Evolutionary conservation across 148 eudicot species (phyloP), one percentile per base, ranked within the genome.

Genomic region (Camellia lanceoleosa): DNA sequence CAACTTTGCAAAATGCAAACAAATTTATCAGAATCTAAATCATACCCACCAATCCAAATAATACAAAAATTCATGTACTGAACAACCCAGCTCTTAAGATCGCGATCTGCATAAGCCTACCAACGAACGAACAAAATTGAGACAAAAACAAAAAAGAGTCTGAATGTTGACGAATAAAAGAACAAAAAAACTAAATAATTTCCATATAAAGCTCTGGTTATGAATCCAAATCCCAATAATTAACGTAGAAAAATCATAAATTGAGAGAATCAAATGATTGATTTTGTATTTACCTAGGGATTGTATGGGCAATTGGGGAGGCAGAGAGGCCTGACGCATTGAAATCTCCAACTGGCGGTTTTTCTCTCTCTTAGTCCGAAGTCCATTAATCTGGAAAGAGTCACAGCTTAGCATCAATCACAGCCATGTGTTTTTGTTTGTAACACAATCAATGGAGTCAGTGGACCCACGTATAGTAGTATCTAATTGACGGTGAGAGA

Each of bases 41-140:
- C 78, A 30, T 15, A 67, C 85, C 77, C 74, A 82, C 79, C 81
- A 65, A 62, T 18, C 15, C 81, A 55, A 74, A n/a, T 46, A 63
- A 20, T 61, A 23, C 55, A 9, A 61, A 43, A 55, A 61, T 74
- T 68, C 60, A 78, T 13, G 59, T 75, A 65, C 73, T 69, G 7
- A 1, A 68, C 18, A 55, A 78, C 56, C 65, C 38, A 77, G 64
- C 51, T 38, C 18, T 54, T 73, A 73, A 7, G 84, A 87, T 84
- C 84, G 71, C 76, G 79, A 77, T 77, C 79, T 77, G 79, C 23
- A 47, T 61, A 20, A 54, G 61, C 43, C 43, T 8, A 12, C 38
- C 0, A 13, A 14, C 11, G 7, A 44, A 68, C 38, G 38, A 30
- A 30, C 38, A 30, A 44, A 16, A 46, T 8, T 1, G 75, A 52